These are phyloP conservation scores for Rheum nobile DNA, from an alignment of 148 eudicot species.

Conservation along the genomic window DNA sequence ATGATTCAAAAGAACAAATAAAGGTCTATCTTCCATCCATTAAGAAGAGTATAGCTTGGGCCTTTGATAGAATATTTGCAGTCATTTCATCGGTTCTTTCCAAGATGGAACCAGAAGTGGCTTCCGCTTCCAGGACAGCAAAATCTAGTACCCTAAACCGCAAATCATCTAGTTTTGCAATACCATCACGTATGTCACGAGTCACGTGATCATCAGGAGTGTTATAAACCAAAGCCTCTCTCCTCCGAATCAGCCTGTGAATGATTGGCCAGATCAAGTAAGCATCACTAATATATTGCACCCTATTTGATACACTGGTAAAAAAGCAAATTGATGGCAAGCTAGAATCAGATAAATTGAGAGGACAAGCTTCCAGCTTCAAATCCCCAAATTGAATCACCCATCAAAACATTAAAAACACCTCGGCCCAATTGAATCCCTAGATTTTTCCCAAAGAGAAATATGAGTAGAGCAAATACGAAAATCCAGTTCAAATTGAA, in stretches of 20 bases:
- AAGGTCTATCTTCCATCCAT: constrained; percentile 61
- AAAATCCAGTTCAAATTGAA: not conserved
- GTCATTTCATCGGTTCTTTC: constrained; percentile 90
- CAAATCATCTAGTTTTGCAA: constrained; percentile 81
- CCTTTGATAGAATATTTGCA: constrained; percentile 54
- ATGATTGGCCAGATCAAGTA: not conserved
- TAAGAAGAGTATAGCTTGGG: constrained; percentile 71
- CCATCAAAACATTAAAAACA: too few species aligned
- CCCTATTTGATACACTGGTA: not conserved
- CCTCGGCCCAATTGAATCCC: not conserved
- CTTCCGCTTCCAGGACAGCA: constrained; percentile 95
- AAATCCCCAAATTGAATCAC: not conserved
- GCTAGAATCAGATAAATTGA: not conserved
- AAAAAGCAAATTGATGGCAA: not conserved
- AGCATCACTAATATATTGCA: not conserved
- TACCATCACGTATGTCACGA: constrained; percentile 85
- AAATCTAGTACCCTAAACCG: constrained; percentile 88
- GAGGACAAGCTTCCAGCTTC: not conserved
- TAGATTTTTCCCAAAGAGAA: not conserved
- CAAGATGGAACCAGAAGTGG: constrained; percentile 88
- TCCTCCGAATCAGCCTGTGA: constrained; percentile 71
- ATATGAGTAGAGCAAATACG: not conserved
- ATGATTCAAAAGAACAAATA: not conserved
- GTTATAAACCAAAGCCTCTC: constrained; percentile 94
- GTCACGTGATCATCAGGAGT: constrained; percentile 97